Percentiles rank a stretch among this genome's conserved stretches.
Conservation (phyloP, 768 basidiomycete species). For the Suillus occidentalis region DNA sequence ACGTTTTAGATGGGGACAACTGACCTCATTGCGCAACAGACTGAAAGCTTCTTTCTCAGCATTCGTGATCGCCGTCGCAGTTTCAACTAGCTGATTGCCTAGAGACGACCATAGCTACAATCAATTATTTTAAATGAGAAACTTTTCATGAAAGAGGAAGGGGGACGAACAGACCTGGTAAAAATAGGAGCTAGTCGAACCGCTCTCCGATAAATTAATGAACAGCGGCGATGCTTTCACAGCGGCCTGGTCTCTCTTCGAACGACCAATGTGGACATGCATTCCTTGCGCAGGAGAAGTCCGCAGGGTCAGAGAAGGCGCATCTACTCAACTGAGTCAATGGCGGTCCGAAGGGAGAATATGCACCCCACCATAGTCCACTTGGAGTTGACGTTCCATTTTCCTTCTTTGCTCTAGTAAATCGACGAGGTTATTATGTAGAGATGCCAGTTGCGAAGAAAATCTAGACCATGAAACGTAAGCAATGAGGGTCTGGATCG, state of each 20-base stretch:
- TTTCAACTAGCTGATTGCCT: constrained; percentile 66
- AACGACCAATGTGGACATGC: constrained; percentile 69
- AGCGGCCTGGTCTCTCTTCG: constrained; percentile 58
- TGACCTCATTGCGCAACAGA: constrained; percentile 63
- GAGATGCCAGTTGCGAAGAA: constrained; percentile 48
- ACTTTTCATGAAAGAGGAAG: not conserved
- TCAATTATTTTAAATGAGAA: not conserved
- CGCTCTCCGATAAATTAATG: constrained; percentile 57
- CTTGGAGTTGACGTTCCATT: constrained; percentile 57
- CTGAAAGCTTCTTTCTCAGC: constrained; percentile 79
- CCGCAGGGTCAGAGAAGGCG: constrained; percentile 72
- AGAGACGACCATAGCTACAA: constrained; percentile 72
- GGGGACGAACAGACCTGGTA: constrained; percentile 44
- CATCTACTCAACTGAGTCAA: constrained; percentile 40
- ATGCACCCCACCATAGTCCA: constrained; percentile 47
- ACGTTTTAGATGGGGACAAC: constrained; percentile 1
- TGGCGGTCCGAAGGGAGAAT: not conserved
- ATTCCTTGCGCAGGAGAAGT: constrained; percentile 67
- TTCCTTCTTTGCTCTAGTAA: constrained; percentile 46
- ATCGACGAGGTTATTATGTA: constrained; percentile 50
- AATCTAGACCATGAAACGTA: constrained; percentile 43
- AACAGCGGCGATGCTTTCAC: constrained; percentile 52
- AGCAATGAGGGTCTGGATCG: not conserved
- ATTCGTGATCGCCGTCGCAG: constrained; percentile 45
- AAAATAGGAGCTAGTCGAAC: constrained; percentile 69